Evolutionary conservation across 2,329 filamentous ascomycete species (phyloP), one percentile per base, ranked within the genome.

Genomic region (Colletotrichum theobromicola): DNA sequence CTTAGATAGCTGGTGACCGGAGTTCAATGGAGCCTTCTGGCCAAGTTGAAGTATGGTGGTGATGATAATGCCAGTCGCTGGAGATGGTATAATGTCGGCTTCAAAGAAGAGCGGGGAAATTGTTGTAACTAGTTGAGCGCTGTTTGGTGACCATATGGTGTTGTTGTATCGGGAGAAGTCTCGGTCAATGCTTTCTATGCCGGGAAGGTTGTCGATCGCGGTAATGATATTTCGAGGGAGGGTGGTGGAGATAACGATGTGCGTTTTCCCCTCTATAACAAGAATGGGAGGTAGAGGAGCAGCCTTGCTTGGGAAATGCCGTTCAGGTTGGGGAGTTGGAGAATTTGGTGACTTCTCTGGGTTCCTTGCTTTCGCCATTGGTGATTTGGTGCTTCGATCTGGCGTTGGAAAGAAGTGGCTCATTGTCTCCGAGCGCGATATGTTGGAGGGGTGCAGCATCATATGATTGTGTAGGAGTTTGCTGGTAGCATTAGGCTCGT

Each of bases 71-170:
- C 94, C 95, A 0, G 90, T 91, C 0, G 86, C 87, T 0, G 94
- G 91, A 0, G 94, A 94, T 7, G 96, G 78, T 1, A 93, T 89
- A 4, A 98, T 83, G 78, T 98, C 95, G 4, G 94, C 93, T 81
- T 95, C 93, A 7, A 86, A 83, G 1, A 84, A 83, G 2, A 89
- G 81, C 0, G 83, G 76, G 0, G 85, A 87, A 5, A 78, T 74
- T 4, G 83, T 15, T 55, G 77, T 26, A 21, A 55, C 9, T 10
- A 16, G 35, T 72, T n/a, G 30, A 77, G 75, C 28, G 82, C 78
- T 62, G 82, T 79, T 67, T 76, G 81, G 30, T 67, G 82, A 69
- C 85, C 84, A 85, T 12, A 75, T 46, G 37, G 81, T 69, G 7
- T 79, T 81, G 58, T 85, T 83, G 76, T 85, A 82, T 7, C 80